phyloP scores from a whole-genome alignment of 805 yeast genomes.

The Deakozyma indianensis region DNA sequence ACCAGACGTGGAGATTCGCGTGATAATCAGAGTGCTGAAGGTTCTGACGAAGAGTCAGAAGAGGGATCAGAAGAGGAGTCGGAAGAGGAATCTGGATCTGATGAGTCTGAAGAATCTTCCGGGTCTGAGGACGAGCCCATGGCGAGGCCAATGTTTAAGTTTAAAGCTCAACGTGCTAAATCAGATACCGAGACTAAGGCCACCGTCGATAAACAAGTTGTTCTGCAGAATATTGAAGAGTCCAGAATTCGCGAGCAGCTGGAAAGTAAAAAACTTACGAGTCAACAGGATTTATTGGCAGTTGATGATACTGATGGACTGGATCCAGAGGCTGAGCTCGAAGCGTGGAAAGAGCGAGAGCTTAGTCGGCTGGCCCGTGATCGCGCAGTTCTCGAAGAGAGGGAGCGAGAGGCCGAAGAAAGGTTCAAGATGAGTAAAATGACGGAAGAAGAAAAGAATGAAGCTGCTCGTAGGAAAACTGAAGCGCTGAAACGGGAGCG shows the following conservation, averaged over 20 bases:
- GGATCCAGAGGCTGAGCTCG: constrained; percentile 34
- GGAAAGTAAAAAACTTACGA: background rate
- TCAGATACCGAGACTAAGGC: background rate
- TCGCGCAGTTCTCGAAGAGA: constrained; percentile 16
- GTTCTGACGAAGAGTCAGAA: too few species aligned
- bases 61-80: too few species aligned
- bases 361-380: constrained; percentile 26
- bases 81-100: background rate
- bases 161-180: background rate
- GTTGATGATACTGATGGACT: constrained; percentile 49
- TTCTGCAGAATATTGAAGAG: background rate
- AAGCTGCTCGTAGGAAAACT: constrained; percentile 7
- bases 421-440: constrained; percentile 17
- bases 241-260: background rate
- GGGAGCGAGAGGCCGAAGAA: constrained; percentile 24
- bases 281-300: constrained; percentile 14
- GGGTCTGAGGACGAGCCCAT: constrained; percentile 2
- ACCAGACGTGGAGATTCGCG: too few species aligned
- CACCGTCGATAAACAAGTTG: constrained; percentile 16
- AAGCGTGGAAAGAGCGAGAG: constrained; percentile 30
- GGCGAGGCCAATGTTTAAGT: background rate
- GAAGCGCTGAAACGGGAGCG: background rate
- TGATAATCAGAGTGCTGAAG: too few species aligned
- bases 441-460: constrained; percentile 14
- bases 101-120: constrained; percentile 6